Evolutionary conservation across 1,284 basidiomycete species (phyloP), one percentile per base, ranked within the genome.

Genomic region (Cutaneotrichosporon arboriforme): DNA sequence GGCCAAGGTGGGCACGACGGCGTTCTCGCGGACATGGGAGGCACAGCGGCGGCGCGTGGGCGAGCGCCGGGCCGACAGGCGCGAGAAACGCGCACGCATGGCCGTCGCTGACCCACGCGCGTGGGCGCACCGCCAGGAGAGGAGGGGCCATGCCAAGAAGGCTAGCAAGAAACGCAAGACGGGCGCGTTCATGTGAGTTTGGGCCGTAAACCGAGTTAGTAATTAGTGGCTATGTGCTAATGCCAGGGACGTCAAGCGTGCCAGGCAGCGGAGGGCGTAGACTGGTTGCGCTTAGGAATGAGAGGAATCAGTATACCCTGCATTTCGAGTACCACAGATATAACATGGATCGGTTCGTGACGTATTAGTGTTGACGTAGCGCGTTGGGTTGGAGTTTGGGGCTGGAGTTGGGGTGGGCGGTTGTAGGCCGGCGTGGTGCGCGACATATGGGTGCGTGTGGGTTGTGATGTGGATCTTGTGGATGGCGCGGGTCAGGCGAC

Each of bases 21-120:
- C 80, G 52, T 98, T 96, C 74, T 83, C 90, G 3, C 73, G 72
- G 17, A 81, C 81, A 0, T 97, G 96, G 77, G 88, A 84, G 60
- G 79, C 80, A 51, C 86, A 97, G 50, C 81, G 90, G 37, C 85
- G 90, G 66, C 78, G 81, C 31, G 82, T 83, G 1, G 74, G 85
- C 26, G 81, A 80, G 34, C 81, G 89, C 34, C 81, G 88, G 49
- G 80, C 85, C 52, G 86, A 87, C 49, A 78, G 94, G 26, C 85
- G 85, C 67, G 81, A 83, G 35, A 36, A 52, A 43, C 53, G 53
- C 38, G 44, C 39, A 23, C 48, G 50, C 31, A 46, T 65, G 57
- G 62, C 65, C 9, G 57, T 70, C 42, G 52, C 58, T 2, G 65
- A 74, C 48, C 69, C 70, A 1, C 46, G 66, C 45, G 65, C 60